Evolutionary conservation across 805 yeast species (phyloP), one percentile per base, ranked within the genome.

Genomic region (Metschnikowia borealis): DNA sequence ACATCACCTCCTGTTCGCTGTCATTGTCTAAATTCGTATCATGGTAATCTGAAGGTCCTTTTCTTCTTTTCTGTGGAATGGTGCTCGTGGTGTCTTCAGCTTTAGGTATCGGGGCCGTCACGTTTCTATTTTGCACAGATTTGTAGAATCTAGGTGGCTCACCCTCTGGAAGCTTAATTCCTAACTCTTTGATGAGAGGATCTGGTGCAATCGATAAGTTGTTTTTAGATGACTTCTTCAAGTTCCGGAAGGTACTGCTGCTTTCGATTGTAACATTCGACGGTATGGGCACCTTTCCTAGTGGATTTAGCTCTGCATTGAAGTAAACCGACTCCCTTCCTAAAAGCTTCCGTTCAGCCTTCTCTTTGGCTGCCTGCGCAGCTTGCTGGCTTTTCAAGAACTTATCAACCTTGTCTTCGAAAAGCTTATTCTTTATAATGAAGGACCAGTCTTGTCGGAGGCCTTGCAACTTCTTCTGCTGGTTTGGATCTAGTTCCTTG

Each of bases 221-320:
- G 2, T 54, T 41, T 31, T 53, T 56, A 31, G 73, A 51, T 14
- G 75, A 74, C 34, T 66, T 66, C 1, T 71, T 65, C 3, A 66
- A 34, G 46, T 69, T 71, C 5, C 62, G 62, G 8, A 66, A 50
- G 5, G 56, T 57, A 38, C 55, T 56, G 15, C 65, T 57, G 3
- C 52, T 47, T 11, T 32, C 44, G 2, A 44, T 36, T 6, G 44
- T 37, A 15, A 44, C 26, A 11, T 47, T 46, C n/a, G 17, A 31
- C 31, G 32, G 10, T 21, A 44, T 23, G 0, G 87, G 86, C 0
- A 83, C 79, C 44, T 59, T 64, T 0, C 89, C 89, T 5, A 74
- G 59, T 2, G 85, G 83, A 52, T 84, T 84, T 69, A 85, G 75
- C 53, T 84, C 87, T 4, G 84, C 82, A 56, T 84, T 85, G 63